Evolutionary conservation across 805 yeast species (phyloP).

Genomic region (Kockiozyma suomiensis): DNA sequence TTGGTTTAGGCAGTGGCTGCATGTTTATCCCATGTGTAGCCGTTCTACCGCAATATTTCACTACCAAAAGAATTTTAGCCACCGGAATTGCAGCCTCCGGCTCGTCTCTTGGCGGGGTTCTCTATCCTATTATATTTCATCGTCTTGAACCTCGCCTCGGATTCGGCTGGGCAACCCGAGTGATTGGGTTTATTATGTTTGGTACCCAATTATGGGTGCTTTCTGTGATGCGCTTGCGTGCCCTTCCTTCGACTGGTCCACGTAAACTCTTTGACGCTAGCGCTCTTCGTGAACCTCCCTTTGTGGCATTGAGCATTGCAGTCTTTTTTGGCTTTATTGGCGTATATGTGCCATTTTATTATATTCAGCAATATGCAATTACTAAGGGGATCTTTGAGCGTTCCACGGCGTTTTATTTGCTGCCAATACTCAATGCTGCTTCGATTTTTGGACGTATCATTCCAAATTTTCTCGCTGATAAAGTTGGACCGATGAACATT

Average conservation of each 20-base stretch:
- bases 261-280: constrained; percentile 27
- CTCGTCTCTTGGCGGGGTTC: constrained; percentile 55
- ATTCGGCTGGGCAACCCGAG: constrained; percentile 56
- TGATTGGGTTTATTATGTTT: constrained; percentile 50
- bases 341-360: constrained; percentile 42
- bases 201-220: constrained; percentile 38
- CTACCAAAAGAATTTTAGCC: constrained; percentile 46
- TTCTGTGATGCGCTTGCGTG: constrained; percentile 37
- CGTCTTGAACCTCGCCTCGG: constrained; percentile 50
- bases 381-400: constrained; percentile 24
- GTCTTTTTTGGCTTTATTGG: constrained; percentile 39
- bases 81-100: constrained; percentile 54
- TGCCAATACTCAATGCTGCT: constrained; percentile 43
- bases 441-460: constrained; percentile 54
- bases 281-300: constrained; percentile 38
- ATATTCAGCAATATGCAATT: constrained; percentile 39
- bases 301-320: constrained; percentile 37
- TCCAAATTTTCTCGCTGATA: constrained; percentile 54
- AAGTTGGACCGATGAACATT: constrained; percentile 51
- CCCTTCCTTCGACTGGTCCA: constrained; percentile 26
- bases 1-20: constrained; percentile 51
- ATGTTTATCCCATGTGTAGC: constrained; percentile 51
- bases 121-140: constrained; percentile 53
- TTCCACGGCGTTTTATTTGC: constrained; percentile 39
- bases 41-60: constrained; percentile 51